phyloP scores from a whole-genome alignment of 2,329 filamentous ascomycete genomes.

The Tolypocladium pustulatum region DNA sequence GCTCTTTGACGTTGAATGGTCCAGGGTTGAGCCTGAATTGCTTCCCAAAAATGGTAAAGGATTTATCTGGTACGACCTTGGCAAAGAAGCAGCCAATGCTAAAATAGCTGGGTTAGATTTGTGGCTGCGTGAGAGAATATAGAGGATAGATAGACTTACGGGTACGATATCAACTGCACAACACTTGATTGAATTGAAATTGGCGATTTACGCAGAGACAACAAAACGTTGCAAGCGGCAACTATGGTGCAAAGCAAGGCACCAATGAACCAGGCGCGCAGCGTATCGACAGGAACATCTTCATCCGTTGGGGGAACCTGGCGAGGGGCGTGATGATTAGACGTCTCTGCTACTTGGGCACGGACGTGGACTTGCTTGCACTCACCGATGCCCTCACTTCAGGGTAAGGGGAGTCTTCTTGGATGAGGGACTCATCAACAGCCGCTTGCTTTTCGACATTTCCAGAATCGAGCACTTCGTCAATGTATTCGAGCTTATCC shows the following conservation, averaged over 20 bases:
- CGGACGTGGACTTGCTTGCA: not conserved
- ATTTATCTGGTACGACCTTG: constrained; percentile 25
- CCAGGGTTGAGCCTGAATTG: constrained; percentile 34
- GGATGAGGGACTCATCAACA: constrained; percentile 34
- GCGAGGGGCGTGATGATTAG: not conserved
- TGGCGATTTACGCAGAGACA: constrained; percentile 36
- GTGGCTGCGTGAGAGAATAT: not conserved
- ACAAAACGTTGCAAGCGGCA: constrained; percentile 45
- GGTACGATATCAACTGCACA: constrained; percentile 44
- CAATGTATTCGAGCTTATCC: constrained; percentile 39
- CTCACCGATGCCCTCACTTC: constrained; percentile 15
- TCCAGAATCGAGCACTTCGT: constrained; percentile 31
- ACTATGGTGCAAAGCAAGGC: constrained; percentile 46
- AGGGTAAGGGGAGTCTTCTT: constrained; percentile 37
- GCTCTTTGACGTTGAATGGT: constrained; percentile 21
- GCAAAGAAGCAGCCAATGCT: constrained; percentile 30
- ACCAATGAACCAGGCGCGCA: constrained; percentile 51
- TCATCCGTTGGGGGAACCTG: constrained; percentile 32
- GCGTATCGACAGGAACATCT: constrained; percentile 42
- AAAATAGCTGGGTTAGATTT: not conserved
- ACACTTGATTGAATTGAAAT: constrained; percentile 42
- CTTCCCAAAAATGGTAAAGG: constrained; percentile 30
- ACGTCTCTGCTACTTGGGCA: not conserved
- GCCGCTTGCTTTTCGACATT: constrained; percentile 32
- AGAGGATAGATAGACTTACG: constrained; percentile 11